Evolutionary conservation across 352 stramenopile species (phyloP).

Genomic region (Globisporangium rhizosaccharum): DNA sequence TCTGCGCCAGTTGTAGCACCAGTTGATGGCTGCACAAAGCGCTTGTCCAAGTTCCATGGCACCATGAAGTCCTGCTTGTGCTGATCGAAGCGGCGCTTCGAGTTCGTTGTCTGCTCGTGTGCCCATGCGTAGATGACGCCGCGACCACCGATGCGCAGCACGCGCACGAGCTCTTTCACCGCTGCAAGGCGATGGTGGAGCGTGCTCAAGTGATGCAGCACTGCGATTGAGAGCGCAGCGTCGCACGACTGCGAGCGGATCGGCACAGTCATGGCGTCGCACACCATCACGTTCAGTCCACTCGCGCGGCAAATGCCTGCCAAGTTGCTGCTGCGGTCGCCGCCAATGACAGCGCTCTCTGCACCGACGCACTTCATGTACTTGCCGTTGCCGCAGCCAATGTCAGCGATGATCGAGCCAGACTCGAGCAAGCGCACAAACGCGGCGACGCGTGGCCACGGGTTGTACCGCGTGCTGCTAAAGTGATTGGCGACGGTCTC

Average conservation of each 20-base stretch:
- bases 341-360: slow-evolving; percentile 47
- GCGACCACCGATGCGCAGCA: slow-evolving; percentile 59
- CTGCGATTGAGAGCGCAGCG: slow-evolving; percentile 77
- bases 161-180: slow-evolving; percentile 72
- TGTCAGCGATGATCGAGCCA: slow-evolving; percentile 69
- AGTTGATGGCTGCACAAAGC: slow-evolving; percentile 27
- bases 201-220: slow-evolving; percentile 82
- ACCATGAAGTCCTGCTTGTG: slow-evolving; percentile 83
- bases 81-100: slow-evolving; percentile 67
- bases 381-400: slow-evolving; percentile 85
- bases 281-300: slow-evolving; percentile 68
- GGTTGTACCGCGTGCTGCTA: slow-evolving; percentile 83
- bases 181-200: slow-evolving; percentile 58
- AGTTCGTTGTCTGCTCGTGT: slow-evolving; percentile 75
- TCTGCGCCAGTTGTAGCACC: neutral
- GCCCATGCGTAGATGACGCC: slow-evolving; percentile 86
- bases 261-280: slow-evolving; percentile 66
- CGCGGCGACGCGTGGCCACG: slow-evolving; percentile 65
- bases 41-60: slow-evolving; percentile 83
- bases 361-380: slow-evolving; percentile 82
- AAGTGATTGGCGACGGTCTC: slow-evolving; percentile 81
- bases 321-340: slow-evolving; percentile 61
- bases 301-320: slow-evolving; percentile 56
- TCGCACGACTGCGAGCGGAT: slow-evolving; percentile 71
- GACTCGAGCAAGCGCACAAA: slow-evolving; percentile 57